Evolutionary conservation across 257 asterid species (phyloP), one percentile per base, ranked within the genome.

Genomic region (Nicotiana noctiflora): DNA sequence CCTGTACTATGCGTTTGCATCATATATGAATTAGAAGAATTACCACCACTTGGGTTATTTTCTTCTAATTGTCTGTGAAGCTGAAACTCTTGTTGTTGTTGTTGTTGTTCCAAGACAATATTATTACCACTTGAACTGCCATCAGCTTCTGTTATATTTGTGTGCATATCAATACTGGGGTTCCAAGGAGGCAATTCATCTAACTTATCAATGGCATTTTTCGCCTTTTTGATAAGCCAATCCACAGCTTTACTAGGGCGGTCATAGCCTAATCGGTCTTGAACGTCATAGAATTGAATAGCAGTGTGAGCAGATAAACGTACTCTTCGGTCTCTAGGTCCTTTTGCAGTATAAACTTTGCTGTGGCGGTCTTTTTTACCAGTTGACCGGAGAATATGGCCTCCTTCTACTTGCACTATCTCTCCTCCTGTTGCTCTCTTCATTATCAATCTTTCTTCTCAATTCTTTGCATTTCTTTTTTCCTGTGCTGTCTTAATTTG

Each of bases 191-290:
- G 99, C n/a, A 96, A 92, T 84, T 92, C 89, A 29, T 88, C 98
- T 49, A 96, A 97, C 88, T 94, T 98, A 59, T 96, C 99, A 65
- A 96, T 96, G 81, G 99, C 91, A 11, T 91, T 25, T 77, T 96
- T 92, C 4, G 99, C 99, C 68, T 96, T 92, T 76, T 92, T 94
- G 46, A 96, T 96, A 14, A 96, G 89, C 99, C 99, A 96, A 81
- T 96, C 99, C 2, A 96, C 99, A 1, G 99, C 99, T 79, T 96
- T 96, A 83, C 99, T 96, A 32, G 99, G 98, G 32, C 99, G 97
- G 91, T 96, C 99, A 80, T 92, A 94, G 44, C 99, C 99, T 2
- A 96, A 92, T 52, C 99, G 92, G 86, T 96, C 99, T 40, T 96
- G 99, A 4, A 96, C 99, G 60, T 96, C 99, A 80, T 96, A 96